A percentile compares a stretch with the other conserved stretches of the same genome.
Conservation (phyloP, 2,329 filamentous ascomycete genomes). For the Sporothrix brunneoviolacea region DNA sequence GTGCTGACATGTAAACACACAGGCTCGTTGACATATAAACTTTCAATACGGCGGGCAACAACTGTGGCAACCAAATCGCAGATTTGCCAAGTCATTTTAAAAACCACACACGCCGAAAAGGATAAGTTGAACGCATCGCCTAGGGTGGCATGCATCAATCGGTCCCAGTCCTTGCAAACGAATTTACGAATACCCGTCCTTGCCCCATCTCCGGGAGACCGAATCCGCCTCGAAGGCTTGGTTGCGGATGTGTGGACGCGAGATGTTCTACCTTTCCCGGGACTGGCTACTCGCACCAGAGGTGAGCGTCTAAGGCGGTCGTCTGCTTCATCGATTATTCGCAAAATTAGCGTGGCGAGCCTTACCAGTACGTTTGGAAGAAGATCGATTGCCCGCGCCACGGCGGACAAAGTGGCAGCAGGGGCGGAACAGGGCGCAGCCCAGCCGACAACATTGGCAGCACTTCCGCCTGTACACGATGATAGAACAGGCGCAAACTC, state of each 20-base stretch:
- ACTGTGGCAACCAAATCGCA: constrained; percentile 64
- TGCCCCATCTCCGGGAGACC: constrained; percentile 66
- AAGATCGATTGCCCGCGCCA: constrained; percentile 54
- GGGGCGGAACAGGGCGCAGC: neutral
- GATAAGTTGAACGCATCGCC: constrained; percentile 39
- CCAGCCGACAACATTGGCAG: neutral
- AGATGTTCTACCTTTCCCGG: constrained; percentile 73
- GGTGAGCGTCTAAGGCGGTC: constrained; percentile 66
- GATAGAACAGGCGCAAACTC: too few relatives aligned
- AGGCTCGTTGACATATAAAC: constrained; percentile 18
- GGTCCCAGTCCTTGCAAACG: constrained; percentile 72
- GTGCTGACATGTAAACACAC: neutral
- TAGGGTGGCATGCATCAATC: constrained; percentile 52
- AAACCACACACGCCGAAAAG: constrained; percentile 69
- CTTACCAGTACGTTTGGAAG: constrained; percentile 71
- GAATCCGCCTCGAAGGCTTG: constrained; percentile 67
- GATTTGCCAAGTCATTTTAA: constrained; percentile 73
- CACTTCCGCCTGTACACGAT: neutral
- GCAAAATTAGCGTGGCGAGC: constrained; percentile 77
- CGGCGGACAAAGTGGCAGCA: constrained; percentile 19
- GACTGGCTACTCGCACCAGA: constrained; percentile 61
- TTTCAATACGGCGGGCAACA: constrained; percentile 74
- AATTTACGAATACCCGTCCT: constrained; percentile 61
- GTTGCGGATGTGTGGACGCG: constrained; percentile 79
- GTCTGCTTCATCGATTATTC: constrained; percentile 80